Evolutionary conservation across 2,329 filamentous ascomycete species (phyloP), one percentile per base, ranked within the genome.

Genomic region (Cordyceps cicadae): DNA sequence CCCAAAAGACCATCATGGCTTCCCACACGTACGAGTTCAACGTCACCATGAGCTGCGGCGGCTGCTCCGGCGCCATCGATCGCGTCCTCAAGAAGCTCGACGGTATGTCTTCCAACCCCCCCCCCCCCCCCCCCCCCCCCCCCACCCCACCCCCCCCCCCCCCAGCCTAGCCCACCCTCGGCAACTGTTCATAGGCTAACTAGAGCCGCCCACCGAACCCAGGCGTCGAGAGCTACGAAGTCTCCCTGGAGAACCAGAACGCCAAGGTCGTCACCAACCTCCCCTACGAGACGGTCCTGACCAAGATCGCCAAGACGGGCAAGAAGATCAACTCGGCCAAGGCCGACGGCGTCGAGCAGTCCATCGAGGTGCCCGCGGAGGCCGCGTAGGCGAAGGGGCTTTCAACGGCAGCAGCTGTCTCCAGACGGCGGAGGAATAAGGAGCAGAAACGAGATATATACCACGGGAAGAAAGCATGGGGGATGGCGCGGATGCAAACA

Each of bases 21-120:
- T 15, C 68, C 49, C 91, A 96, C 81, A 90, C 86, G 67, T 97
- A 97, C 88, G 90, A 94, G 76, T 97, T 97, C 82, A 87, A 92
- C 76, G 85, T 97, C 75, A 82, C 80, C 76, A 99, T 99, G 94
- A 89, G 81, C 81, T 99, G 94, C 79, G 86, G 90, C 72, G 94
- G 94, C 74, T 99, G 94, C 87, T 97, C 92, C 51, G 92, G 92
- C 70, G 94, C 94, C 67, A 83, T 99, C 50, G 89, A 96, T 77
- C 85, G 92, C 57, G 92, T 97, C 51, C 85, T 99, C 66, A 93
- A 90, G 80, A 96, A 91, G 79, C 86, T 96, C 2, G 88, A 95
- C 21, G 92, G 92, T 96, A 72, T 66, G 84, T 75, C 6, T 5
- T 3, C 5, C 17, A 9, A 2, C 3, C 34, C 26, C 17, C n/a